A percentile compares a stretch with the other conserved stretches of the same genome.
phyloP scores from a whole-genome alignment of 768 basidiomycete genomes.

The Suillus placidus region DNA sequence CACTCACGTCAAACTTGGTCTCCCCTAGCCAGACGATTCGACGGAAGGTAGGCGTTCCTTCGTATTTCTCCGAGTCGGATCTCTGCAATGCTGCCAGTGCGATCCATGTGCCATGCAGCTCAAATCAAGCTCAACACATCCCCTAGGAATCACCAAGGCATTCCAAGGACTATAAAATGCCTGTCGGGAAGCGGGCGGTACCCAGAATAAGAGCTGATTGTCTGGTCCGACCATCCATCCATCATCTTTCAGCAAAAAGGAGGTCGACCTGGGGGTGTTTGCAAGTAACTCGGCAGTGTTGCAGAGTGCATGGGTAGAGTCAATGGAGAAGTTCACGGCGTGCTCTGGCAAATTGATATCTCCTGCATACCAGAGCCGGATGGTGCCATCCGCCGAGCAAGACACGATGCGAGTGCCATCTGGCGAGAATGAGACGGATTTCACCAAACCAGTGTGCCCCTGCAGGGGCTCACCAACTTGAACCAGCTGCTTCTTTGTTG shows the following conservation, averaged over 20 bases:
- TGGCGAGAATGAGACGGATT: slow-evolving; percentile 2
- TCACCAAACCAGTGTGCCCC: background rate
- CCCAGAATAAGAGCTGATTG: background rate
- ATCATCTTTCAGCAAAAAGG: background rate
- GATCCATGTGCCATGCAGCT: slow-evolving; percentile 9
- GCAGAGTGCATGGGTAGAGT: background rate
- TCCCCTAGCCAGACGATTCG: background rate
- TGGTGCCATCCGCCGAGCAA: background rate
- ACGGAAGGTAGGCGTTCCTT: background rate
- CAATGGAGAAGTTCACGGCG: background rate
- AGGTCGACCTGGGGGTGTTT: background rate
- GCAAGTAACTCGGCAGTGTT: background rate
- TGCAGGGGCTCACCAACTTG: slow-evolving; percentile 1
- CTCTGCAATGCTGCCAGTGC: background rate
- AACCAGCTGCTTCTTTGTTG: background rate
- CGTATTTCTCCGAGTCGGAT: background rate
- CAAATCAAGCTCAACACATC: slow-evolving; percentile 7
- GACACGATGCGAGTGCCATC: slow-evolving; percentile 1
- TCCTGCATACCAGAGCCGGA: slow-evolving; percentile 4
- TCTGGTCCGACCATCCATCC: background rate
- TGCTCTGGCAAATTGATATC: background rate
- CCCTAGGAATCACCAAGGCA: background rate
- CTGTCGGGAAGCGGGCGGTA: background rate
- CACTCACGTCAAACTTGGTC: background rate
- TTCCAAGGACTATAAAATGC: background rate